Conservation (phyloP, 208 protist species). For the Crithidia bombi region DNA sequence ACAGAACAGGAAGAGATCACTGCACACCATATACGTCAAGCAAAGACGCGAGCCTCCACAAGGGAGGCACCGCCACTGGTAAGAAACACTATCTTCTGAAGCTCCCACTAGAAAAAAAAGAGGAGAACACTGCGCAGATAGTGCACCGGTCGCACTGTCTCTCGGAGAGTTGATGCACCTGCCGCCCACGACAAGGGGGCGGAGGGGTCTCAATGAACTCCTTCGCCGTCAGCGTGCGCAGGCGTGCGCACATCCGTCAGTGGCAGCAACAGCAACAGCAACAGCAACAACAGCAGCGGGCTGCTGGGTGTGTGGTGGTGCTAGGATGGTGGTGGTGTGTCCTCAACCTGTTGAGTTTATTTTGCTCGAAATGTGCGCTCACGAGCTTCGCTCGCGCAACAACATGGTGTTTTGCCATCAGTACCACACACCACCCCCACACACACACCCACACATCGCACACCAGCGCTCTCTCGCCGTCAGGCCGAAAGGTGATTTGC, state of each 20-base stretch:
- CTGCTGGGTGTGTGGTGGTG: background rate
- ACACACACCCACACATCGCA: background rate
- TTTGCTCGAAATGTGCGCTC: constrained; percentile 35
- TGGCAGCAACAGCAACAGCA: background rate
- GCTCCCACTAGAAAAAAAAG: too few species aligned
- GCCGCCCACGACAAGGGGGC: constrained; percentile 15
- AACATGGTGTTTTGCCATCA: constrained; percentile 24
- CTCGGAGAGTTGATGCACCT: constrained; percentile 37
- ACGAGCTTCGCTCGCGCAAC: constrained; percentile 38
- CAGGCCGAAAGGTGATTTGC: constrained; percentile 40
- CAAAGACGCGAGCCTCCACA: too few species aligned
- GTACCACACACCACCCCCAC: constrained; percentile 4
- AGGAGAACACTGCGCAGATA: too few species aligned
- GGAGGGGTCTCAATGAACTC: constrained; percentile 36
- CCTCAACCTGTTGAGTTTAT: constrained; percentile 39
- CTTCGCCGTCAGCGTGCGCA: constrained; percentile 1
- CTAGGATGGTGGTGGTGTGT: background rate
- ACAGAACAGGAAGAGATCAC: too few species aligned
- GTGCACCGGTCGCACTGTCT: background rate
- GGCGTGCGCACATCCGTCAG: background rate
- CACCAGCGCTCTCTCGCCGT: background rate
- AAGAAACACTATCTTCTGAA: too few species aligned
- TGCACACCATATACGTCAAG: too few species aligned
- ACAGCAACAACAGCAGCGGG: too few species aligned
- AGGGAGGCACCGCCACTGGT: too few species aligned